Evolutionary conservation across 352 stramenopile genomes (phyloP).

Genomic region (Pythium phragmitis): DNA sequence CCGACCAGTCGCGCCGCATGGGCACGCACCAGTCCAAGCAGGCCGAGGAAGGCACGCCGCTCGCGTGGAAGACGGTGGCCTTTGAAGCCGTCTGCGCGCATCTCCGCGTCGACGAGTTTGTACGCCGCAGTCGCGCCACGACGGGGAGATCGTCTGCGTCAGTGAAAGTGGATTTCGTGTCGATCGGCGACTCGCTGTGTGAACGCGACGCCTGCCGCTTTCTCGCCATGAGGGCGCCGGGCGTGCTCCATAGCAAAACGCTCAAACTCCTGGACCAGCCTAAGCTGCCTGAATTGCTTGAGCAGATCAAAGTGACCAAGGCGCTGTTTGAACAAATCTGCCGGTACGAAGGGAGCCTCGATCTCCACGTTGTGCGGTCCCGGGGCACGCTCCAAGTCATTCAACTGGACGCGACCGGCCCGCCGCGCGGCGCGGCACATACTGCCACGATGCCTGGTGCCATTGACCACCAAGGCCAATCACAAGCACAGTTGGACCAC

Average conservation of each 20-base stretch:
- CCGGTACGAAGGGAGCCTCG: slow-evolving; percentile 36
- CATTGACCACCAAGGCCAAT: too few species aligned
- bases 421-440: neutral
- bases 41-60: slow-evolving; percentile 30
- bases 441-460: neutral
- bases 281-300: slow-evolving; percentile 41
- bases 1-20: slow-evolving; percentile 33
- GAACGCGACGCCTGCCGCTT: slow-evolving; percentile 54
- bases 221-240: slow-evolving; percentile 34
- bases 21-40: slow-evolving; percentile 15
- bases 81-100: slow-evolving; percentile 54
- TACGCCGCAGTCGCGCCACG: slow-evolving; percentile 18
- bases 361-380: slow-evolving; percentile 39
- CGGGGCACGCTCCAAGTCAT: slow-evolving; percentile 32
- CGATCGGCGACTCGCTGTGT: slow-evolving; percentile 50
- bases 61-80: slow-evolving; percentile 52
- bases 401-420: slow-evolving; percentile 26
- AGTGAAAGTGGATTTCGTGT: slow-evolving; percentile 45
- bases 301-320: slow-evolving; percentile 43
- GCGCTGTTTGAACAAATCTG: slow-evolving; percentile 43
- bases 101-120: slow-evolving; percentile 45
- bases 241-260: slow-evolving; percentile 46
- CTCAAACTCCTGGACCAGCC: slow-evolving; percentile 54
- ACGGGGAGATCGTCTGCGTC: neutral
- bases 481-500: too few species aligned